Conservation (phyloP, 805 yeast species). For the Nakazawaea ishiwadae region DNA sequence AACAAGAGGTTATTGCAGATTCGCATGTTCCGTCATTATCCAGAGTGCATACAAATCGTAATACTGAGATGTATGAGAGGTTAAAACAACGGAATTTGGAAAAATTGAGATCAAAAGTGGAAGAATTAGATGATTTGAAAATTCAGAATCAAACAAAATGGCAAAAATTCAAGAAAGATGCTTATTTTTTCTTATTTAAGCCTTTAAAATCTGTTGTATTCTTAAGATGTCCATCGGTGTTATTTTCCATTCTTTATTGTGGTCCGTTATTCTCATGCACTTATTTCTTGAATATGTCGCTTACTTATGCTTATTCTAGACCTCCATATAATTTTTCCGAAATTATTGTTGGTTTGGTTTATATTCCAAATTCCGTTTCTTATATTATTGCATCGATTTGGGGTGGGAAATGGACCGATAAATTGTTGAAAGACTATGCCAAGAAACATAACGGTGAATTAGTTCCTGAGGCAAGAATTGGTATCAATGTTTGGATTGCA, state of each 20-base stretch:
- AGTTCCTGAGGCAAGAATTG: conserved; percentile 75
- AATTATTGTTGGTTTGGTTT: conserved; percentile 65
- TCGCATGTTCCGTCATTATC: conserved; percentile 29
- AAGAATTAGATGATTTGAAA: conserved; percentile 18
- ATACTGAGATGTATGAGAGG: conserved; percentile 15
- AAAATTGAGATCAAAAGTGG: conserved; percentile 16
- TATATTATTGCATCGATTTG: conserved; percentile 71
- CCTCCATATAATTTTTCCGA: conserved; percentile 68
- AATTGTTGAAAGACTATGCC: conserved; percentile 45
- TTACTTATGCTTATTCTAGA: conserved; percentile 56
- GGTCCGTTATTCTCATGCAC: conserved; percentile 67
- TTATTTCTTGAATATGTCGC: conserved; percentile 71
- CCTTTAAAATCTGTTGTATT: conserved; percentile 63
- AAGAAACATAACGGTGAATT: conserved; percentile 57
- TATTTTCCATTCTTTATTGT: conserved; percentile 58
- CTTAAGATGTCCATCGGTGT: conserved; percentile 70
- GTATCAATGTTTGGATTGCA: conserved; percentile 68
- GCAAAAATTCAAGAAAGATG: conserved; percentile 21
- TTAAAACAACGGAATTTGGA: conserved; percentile 17
- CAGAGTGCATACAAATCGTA: conserved; percentile 27
- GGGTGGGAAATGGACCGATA: conserved; percentile 81
- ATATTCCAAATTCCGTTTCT: conserved; percentile 79
- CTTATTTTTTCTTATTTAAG: conserved; percentile 44
- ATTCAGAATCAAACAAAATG: conserved; percentile 19
- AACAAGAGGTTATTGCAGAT: conserved; percentile 6